These are phyloP conservation scores for Taphrina deformans DNA, from an alignment of 1,139 yeast genomes.

Conservation along the genomic window DNA sequence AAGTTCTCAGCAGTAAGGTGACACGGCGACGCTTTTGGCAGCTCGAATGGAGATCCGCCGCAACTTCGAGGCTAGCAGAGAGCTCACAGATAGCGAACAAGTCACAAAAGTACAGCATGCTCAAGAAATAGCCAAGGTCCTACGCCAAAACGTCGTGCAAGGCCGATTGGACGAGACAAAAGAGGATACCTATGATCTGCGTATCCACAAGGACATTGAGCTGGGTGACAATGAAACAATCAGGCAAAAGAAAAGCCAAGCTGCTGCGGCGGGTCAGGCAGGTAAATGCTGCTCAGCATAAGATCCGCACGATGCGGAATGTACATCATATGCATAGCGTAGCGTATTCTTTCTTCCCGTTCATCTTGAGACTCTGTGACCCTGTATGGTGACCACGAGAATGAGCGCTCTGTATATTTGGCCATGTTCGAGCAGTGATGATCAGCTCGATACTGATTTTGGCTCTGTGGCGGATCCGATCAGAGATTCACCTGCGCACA, in stretches of 20 bases:
- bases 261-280: conserved; percentile 17
- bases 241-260: conserved; percentile 43
- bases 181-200: conserved; percentile 47
- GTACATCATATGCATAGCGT: not conserved
- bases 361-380: too few species aligned
- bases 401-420: too few species aligned
- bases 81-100: conserved; percentile 55
- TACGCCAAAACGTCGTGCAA: conserved; percentile 78
- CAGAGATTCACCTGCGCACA: too few species aligned
- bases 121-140: conserved; percentile 66
- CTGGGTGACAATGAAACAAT: conserved; percentile 80
- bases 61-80: conserved; percentile 53
- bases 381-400: too few species aligned
- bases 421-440: too few species aligned
- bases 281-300: conserved; percentile 12
- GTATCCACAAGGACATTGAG: conserved; percentile 79
- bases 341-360: not conserved
- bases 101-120: conserved; percentile 51
- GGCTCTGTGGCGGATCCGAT: not conserved
- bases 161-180: conserved; percentile 56
- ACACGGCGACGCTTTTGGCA: conserved; percentile 47
- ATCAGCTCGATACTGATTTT: not conserved
- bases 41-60: conserved; percentile 66
- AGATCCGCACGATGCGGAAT: too few species aligned
- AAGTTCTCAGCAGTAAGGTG: conserved; percentile 25